Evolutionary conservation across 192 early-diverging fungal genomes (phyloP), one percentile per base, ranked within the genome.

Genomic region (Backusella mclennaniae): DNA sequence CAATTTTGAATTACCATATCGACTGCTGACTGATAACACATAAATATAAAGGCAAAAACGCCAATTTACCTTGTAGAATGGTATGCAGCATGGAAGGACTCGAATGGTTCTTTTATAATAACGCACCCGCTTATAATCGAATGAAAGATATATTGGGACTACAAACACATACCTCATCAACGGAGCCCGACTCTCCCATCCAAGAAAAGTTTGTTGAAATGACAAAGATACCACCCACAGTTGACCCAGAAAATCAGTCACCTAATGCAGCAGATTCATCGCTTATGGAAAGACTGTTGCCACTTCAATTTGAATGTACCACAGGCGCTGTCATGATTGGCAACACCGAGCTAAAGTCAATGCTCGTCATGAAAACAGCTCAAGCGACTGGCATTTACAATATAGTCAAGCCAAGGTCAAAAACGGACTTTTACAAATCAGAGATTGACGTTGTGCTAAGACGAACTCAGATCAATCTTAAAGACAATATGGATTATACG

Each of bases 41-140:
- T 11, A 11, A 29, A 36, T 67, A 6, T n/a, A 72, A 39, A 66
- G 69, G 36, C 4, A 67, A 78, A 66, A 76, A 77, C 26, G 67
- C 44, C 1, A 46, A 75, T 15, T 36, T 77, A 19, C 83, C 85
- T n/a, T 92, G 90, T 70, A 84, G 93, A 19, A 85, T 95, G 59
- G 83, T 81, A 44, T 85, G 91, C 72, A 84, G 88, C 26, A 71
- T 95, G 7, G 89, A 94, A 31, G 94, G 94, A 4, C 76, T 94
- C 6, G 94, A 95, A 72, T 91, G 90, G 86, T 94, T 94, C 79
- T 88, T 93, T 63, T 95, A 94, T 84, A 95, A 95, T 67, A 85
- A 92, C 67, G 85, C 89, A 35, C 84, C 90, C 1, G 92, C 90
- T 1, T 95, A 94, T 74, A 89, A 92, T 44, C 74, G 79, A 14